Evolutionary conservation across 306 rosid genomes (phyloP).

Genomic region (Neltuma alba): DNA sequence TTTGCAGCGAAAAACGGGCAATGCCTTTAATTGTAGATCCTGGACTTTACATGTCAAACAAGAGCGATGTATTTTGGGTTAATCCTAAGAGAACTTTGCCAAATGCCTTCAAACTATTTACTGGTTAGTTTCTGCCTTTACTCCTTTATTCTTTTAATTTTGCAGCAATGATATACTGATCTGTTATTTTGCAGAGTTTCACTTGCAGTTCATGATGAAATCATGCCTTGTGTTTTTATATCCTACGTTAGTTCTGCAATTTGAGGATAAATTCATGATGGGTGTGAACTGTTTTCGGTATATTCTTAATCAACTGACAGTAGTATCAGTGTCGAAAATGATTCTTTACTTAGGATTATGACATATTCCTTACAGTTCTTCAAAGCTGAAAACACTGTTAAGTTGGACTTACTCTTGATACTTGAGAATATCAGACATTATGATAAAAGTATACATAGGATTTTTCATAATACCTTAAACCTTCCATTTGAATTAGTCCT

Average conservation of each 20-base stretch:
- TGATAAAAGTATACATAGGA: not conserved
- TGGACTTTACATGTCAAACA: conserved; percentile 64
- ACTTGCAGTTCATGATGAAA: not conserved
- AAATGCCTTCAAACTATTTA: conserved; percentile 72
- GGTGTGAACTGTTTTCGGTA: not conserved
- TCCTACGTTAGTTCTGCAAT: not conserved
- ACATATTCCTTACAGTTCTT: not conserved
- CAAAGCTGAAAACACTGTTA: not conserved
- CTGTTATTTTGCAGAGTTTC: not conserved
- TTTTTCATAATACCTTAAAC: not conserved
- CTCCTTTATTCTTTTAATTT: not conserved
- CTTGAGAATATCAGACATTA: not conserved
- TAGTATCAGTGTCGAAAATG: not conserved
- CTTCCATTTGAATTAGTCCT: not conserved
- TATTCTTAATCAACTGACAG: conserved; percentile 1
- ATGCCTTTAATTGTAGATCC: conserved; percentile 86
- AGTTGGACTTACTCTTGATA: not conserved
- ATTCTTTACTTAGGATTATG: not conserved
- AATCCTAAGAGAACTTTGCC: conserved; percentile 67
- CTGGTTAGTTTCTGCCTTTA: conserved; percentile 56
- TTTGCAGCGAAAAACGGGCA: conserved; percentile 70
- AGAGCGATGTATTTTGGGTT: conserved; percentile 66
- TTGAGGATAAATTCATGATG: not conserved
- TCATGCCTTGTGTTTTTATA: not conserved
- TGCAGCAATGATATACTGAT: not conserved